Conservation (phyloP, 2,329 filamentous ascomycete species). For the Pseudocercospora vitis region DNA sequence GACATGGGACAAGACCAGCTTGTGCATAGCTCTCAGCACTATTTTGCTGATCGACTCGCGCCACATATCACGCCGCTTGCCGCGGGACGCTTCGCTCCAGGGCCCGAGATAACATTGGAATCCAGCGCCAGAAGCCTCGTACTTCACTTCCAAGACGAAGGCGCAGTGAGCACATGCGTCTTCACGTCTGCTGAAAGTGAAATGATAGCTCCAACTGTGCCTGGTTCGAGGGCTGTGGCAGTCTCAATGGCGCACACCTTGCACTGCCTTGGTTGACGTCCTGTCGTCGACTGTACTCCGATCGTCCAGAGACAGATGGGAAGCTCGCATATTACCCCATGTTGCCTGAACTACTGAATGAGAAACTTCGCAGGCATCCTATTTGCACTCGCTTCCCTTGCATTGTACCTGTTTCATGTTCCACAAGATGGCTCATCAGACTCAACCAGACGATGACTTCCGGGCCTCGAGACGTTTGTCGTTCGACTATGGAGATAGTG, state of each 20-base stretch:
- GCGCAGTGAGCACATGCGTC: slow-evolving; percentile 12
- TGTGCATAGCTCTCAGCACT: slow-evolving; percentile 9
- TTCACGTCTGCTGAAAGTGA: slow-evolving; percentile 13
- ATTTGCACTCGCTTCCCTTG: slow-evolving; percentile 8
- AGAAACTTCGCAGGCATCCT: too few species aligned
- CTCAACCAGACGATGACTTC: neutral
- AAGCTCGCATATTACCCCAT: neutral
- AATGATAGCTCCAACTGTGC: neutral
- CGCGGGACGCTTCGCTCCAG: neutral
- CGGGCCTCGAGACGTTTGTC: neutral
- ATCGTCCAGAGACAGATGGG: neutral
- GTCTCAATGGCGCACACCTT: slow-evolving; percentile 3
- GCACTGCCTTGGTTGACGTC: slow-evolving; percentile 18
- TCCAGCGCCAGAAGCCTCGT: neutral
- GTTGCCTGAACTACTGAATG: too few species aligned
- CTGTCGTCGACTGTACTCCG: neutral
- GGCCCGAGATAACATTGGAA: neutral
- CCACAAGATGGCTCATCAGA: slow-evolving; percentile 6
- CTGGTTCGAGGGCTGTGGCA: slow-evolving; percentile 2
- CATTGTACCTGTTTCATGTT: slow-evolving; percentile 9
- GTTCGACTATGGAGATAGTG: neutral
- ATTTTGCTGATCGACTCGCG: slow-evolving; percentile 7
- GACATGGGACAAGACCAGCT: slow-evolving; percentile 17
- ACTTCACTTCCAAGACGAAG: slow-evolving; percentile 5
- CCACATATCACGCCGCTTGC: slow-evolving; percentile 10